Evolutionary conservation across 2,329 filamentous ascomycete genomes (phyloP).

Genomic region (Arthrobotrys iridis): DNA sequence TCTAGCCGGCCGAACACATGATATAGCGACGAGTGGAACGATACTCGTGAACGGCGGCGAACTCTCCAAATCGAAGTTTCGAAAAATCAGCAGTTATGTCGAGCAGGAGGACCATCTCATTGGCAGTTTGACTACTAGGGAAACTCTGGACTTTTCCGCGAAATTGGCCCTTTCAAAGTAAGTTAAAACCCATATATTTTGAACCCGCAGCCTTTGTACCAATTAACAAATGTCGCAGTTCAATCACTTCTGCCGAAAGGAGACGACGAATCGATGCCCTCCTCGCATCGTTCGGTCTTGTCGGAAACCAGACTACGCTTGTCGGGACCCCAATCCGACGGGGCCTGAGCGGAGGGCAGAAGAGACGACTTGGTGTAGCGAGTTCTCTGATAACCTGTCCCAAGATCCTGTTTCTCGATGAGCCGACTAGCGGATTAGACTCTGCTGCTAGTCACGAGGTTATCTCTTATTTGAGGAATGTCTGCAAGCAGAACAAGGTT

Average conservation of each 20-base stretch:
- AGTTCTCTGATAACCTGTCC: conserved; percentile 83
- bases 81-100: conserved; percentile 77
- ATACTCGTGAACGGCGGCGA: conserved; percentile 72
- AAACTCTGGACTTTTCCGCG: conserved; percentile 82
- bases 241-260: conserved; percentile 18
- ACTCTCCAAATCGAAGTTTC: conserved; percentile 69
- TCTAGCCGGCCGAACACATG: conserved; percentile 72
- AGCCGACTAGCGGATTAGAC: conserved; percentile 85
- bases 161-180: conserved; percentile 71
- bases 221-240: conserved; percentile 10
- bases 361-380: conserved; percentile 80
- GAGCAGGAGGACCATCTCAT: conserved; percentile 89
- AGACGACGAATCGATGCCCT: conserved; percentile 63
- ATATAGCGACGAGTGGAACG: conserved; percentile 66
- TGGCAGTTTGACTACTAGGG: conserved; percentile 79
- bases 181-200: conserved; percentile 30
- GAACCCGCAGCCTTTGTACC: conserved; percentile 26
- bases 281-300: conserved; percentile 73
- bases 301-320: conserved; percentile 74
- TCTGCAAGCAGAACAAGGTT: conserved; percentile 74
- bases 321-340: conserved; percentile 85
- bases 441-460: conserved; percentile 80
- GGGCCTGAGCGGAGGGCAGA: conserved; percentile 86
- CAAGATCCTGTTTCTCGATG: conserved; percentile 82
- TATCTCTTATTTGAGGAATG: conserved; percentile 74